Conservation (phyloP, 108 stramenopile genomes). For the Stephanodiscus triporus region DNA sequence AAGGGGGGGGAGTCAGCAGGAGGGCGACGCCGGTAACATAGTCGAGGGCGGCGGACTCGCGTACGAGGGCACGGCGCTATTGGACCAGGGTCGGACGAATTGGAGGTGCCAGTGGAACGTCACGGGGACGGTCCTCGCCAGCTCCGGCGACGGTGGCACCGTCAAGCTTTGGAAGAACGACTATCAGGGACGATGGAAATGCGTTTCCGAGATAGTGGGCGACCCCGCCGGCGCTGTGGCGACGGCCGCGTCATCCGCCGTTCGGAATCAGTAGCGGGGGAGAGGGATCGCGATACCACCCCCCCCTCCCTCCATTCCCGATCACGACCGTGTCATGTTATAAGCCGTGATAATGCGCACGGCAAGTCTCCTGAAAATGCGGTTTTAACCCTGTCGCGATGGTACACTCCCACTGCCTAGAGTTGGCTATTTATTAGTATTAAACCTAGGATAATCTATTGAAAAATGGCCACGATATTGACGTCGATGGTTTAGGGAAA, state of each 20-base stretch:
- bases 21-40: constrained; percentile 11
- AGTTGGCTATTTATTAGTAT: too few species aligned
- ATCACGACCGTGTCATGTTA: not conserved
- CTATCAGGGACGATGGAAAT: constrained; percentile 72
- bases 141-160: constrained; percentile 81
- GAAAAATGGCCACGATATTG: too few species aligned
- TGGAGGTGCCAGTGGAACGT: constrained; percentile 92
- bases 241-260: not conserved
- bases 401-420: too few species aligned
- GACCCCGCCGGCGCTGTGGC: constrained; percentile 14
- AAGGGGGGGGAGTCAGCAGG: constrained; percentile 5
- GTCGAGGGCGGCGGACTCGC: constrained; percentile 44
- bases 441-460: too few species aligned
- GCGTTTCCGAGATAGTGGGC: constrained; percentile 65
- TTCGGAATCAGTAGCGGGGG: constrained; percentile 11
- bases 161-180: constrained; percentile 84
- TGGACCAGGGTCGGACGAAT: constrained; percentile 55
- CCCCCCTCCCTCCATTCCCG: not conserved
- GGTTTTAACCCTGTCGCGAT: too few species aligned
- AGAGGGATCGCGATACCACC: not conserved
- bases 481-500: too few species aligned
- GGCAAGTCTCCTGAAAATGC: too few species aligned
- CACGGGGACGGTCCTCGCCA: constrained; percentile 91
- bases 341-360: too few species aligned
- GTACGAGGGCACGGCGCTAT: constrained; percentile 65